These are phyloP conservation scores for Gossypium schwendimanii DNA, from an alignment of 441 rosid genomes.

Conservation along the genomic window DNA sequence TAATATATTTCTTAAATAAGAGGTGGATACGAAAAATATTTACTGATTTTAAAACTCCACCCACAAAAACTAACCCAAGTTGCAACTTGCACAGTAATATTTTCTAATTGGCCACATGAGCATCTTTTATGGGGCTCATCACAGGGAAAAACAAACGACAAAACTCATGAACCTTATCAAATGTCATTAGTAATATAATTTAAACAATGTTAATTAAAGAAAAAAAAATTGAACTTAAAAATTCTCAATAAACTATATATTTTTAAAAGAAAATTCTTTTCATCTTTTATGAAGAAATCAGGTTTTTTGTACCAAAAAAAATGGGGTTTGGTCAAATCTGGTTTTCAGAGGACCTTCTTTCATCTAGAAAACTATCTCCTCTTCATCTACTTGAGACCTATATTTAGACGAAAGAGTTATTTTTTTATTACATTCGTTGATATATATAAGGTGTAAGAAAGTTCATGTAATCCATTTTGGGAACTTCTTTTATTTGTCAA, in stretches of 20 bases:
- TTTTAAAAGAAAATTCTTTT: background rate
- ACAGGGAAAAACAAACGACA: background rate
- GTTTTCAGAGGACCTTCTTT: background rate
- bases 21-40: background rate
- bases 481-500: conserved; percentile 12
- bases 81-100: background rate
- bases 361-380: background rate
- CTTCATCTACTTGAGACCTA: background rate
- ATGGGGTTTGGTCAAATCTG: background rate
- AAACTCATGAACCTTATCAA: background rate
- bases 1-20: background rate
- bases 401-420: background rate
- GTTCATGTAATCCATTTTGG: background rate
- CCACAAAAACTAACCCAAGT: background rate
- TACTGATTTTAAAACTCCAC: background rate
- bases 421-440: background rate
- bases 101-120: background rate
- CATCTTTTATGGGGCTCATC: conserved; percentile 4
- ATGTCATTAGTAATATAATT: background rate
- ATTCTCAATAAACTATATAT: background rate
- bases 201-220: background rate
- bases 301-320: background rate
- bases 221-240: background rate
- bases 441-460: background rate
- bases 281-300: background rate